These are phyloP conservation scores for Rhinocladiella mackenziei DNA, from an alignment of 2,329 filamentous ascomycete species.

Conservation along the genomic window DNA sequence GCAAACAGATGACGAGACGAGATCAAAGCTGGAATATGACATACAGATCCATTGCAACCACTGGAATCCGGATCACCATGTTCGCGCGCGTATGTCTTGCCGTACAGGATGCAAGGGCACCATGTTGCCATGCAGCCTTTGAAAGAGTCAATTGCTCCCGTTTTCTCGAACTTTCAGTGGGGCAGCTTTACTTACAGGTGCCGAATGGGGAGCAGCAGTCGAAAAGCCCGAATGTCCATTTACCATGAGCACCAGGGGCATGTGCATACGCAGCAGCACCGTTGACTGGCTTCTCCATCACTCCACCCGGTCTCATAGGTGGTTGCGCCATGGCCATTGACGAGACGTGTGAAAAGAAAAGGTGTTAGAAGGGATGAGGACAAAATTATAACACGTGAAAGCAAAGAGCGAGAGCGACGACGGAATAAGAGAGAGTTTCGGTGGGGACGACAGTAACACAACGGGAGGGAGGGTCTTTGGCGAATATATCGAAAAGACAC, in stretches of 20 bases:
- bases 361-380: neutral
- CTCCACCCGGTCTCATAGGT: too few species aligned
- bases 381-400: neutral
- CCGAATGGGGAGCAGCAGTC: slow-evolving; percentile 34
- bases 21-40: slow-evolving; percentile 16
- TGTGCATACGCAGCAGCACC: slow-evolving; percentile 7
- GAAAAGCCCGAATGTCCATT: slow-evolving; percentile 35
- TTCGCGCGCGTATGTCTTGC: slow-evolving; percentile 35
- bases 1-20: neutral
- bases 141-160: neutral
- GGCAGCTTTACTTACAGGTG: slow-evolving; percentile 31
- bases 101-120: slow-evolving; percentile 35
- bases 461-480: neutral
- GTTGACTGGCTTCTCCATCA: too few species aligned
- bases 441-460: neutral
- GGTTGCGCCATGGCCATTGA: too few species aligned
- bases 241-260: slow-evolving; percentile 13
- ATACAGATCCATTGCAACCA: slow-evolving; percentile 31
- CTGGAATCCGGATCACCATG: slow-evolving; percentile 31
- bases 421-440: neutral
- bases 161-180: neutral
- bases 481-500: slow-evolving; percentile 3
- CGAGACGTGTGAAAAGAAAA: neutral
- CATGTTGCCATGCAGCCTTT: slow-evolving; percentile 32
- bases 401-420: neutral